Percentiles rank a stretch among this genome's conserved stretches.
phyloP scores from a whole-genome alignment of 345 rosid species.

The Camelina hispida region DNA sequence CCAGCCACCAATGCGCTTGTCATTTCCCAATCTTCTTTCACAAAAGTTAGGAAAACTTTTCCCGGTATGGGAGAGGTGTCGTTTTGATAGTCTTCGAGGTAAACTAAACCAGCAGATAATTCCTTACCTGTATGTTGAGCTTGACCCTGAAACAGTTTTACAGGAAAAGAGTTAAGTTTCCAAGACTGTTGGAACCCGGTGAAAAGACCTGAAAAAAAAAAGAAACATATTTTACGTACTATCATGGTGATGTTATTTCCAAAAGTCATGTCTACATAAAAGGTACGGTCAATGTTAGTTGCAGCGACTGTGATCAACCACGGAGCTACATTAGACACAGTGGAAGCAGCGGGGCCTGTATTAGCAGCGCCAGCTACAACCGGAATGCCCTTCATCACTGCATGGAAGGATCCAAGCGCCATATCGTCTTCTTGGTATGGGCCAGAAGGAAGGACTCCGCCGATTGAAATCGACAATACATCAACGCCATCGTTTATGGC shows the following conservation, averaged over 20 bases:
- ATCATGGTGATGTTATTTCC: slow-evolving; percentile 29
- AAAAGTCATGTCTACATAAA: slow-evolving; percentile 24
- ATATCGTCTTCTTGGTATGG: background rate
- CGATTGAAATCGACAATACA: slow-evolving; percentile 33
- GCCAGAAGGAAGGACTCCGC: background rate
- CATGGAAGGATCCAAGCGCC: slow-evolving; percentile 28
- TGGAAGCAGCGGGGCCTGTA: slow-evolving; percentile 1
- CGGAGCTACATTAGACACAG: slow-evolving; percentile 26
- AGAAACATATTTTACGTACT: slow-evolving; percentile 17
- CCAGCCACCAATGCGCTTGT: background rate
- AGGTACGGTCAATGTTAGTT: slow-evolving; percentile 32
- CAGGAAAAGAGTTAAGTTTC: background rate
- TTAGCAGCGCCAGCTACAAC: slow-evolving; percentile 11
- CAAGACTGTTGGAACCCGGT: background rate
- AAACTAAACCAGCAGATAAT: slow-evolving; percentile 6
- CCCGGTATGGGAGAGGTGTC: background rate
- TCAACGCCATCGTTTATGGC: slow-evolving; percentile 41
- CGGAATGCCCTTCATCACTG: slow-evolving; percentile 25
- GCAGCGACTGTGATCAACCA: slow-evolving; percentile 33
- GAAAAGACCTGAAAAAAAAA: background rate
- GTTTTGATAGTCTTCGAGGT: slow-evolving; percentile 5
- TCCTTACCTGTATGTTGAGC: background rate
- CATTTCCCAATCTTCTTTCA: background rate
- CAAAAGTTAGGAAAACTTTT: slow-evolving; percentile 29
- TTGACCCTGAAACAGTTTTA: slow-evolving; percentile 32